Base-by-base conservation (phyloP, 2,329 filamentous ascomycete species). In the Acrodontium crateriforme region DNA sequence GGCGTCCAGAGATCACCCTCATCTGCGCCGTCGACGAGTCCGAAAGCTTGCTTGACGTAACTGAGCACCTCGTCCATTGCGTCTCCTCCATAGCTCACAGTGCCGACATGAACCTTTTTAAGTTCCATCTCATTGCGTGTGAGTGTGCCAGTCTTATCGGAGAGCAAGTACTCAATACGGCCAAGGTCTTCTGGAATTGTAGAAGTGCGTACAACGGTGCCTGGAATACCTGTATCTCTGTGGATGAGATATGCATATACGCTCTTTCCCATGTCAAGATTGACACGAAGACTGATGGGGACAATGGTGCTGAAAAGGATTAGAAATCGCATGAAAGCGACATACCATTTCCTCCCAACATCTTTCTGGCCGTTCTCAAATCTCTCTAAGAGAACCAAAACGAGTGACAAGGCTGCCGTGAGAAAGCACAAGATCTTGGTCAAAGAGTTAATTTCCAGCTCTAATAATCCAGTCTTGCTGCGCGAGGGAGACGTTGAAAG, bases 291-390 rank as follows among this genome's bases (percentile, higher is more conserved):
- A 57, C 84, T 92, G 54, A 98, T 94, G 1, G 89, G 89, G 15
- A 98, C 91, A 46, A 98, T 98, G 0, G 87, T 95, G n/a, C 87
- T 95, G 62, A 98, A 98, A 1, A 98, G 65, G 35, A 98, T 91
- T 38, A 98, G 60, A 51, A 95, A 98, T n/a, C 87, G 77, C 74
- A 93, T 89, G 45, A 95, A 92, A 39, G 91, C 87, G 41, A 95
- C 74, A 53, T 95, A 98, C 89, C 89, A 98, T 14, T 22, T 22
- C 14, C 14, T 17, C 10, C 6, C 7, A 69, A 60, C 29, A 71
- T 69, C 16, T 16, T 11, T 6, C 14, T 20, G n/a, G 12, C 67
- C 71, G 29, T 73, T 63, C 6, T 75, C 65, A 38, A 93, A 89
- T 0, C 82, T 78, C 53, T 94, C 76, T 2, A 95, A 58, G 0